Evolutionary conservation across 495 filamentous ascomycete genomes (phyloP), one percentile per base, ranked within the genome.

Genomic region (Xylaria acuta): DNA sequence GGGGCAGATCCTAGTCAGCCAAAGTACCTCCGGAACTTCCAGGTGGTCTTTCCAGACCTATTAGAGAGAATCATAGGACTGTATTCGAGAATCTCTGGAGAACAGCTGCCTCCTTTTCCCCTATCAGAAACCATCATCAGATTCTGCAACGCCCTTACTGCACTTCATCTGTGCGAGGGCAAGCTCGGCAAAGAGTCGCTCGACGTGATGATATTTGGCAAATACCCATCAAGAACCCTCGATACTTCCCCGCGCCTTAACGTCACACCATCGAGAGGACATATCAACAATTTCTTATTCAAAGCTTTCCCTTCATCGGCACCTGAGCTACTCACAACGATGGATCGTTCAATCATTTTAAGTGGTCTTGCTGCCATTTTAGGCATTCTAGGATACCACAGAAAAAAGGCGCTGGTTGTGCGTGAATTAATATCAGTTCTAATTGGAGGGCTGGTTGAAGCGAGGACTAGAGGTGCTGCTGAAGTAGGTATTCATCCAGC

Each of bases 401-500:
- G 96, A 69, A 97, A 97, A 79, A 97, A 97, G 78, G 94, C 92
- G 3, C 88, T 98, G 74, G 88, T 98, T 3, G 84, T 97, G 71
- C 90, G 91, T 73, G 95, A 98, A 76, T 86, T 97, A 67, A 84
- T 98, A 9, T 88, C 89, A n/a, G 88, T 93, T 40, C 84, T 97
- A 69, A 92, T 96, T 66, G 92, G 92, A 68, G 93, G 91, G 1
- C 84, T 99, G 38, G 91, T 97, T n/a, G 93, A 97, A 79, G 97
- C 97, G 20, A 87, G 96, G 49, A 97, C 97, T 67, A 87, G 94
- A 67, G 94, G 94, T 41, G 97, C 96, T 66, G 96, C 97, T 25
- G 96, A 98, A 74, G 91, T 95, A 69, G 96, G 97, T 5, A 92
- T 99, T 56, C 96, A 98, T 80, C 97, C 97, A 58, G 94, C 94